A percentile compares a stretch with the other conserved stretches of the same genome.
Conservation (phyloP, 1,139 yeast species). For the Pichia sp. region DNA sequence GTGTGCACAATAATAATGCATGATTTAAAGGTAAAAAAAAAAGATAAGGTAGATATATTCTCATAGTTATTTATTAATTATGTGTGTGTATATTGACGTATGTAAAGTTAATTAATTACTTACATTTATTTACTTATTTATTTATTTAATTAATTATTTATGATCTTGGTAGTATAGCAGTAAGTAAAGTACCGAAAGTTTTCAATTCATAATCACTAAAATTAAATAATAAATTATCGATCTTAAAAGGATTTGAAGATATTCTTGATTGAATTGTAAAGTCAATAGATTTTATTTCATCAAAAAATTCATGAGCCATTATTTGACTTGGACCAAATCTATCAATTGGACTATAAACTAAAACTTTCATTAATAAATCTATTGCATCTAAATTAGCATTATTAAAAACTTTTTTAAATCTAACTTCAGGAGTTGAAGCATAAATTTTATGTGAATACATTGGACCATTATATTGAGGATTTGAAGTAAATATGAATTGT, state of each 20-base stretch:
- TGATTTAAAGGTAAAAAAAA: neutral
- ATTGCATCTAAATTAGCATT: conserved; percentile 67
- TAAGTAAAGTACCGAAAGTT: conserved; percentile 37
- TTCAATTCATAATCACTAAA: conserved; percentile 50
- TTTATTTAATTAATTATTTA: too few relatives aligned
- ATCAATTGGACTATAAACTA: conserved; percentile 66
- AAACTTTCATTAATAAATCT: conserved; percentile 60
- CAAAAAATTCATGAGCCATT: conserved; percentile 65
- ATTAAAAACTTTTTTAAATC: conserved; percentile 65
- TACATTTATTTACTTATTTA: too few relatives aligned
- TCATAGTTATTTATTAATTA: neutral
- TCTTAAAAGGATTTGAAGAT: conserved; percentile 20
- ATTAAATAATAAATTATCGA: conserved; percentile 41
- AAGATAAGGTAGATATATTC: too few relatives aligned
- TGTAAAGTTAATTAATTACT: too few relatives aligned
- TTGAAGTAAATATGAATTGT: conserved; percentile 64
- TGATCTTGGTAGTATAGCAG: conserved; percentile 22
- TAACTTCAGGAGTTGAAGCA: conserved; percentile 49
- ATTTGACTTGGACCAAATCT: conserved; percentile 64
- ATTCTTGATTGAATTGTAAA: conserved; percentile 41
- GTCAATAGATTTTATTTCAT: conserved; percentile 53
- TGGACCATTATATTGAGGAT: conserved; percentile 70
- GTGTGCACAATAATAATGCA: neutral
- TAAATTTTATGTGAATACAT: conserved; percentile 64
- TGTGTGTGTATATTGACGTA: neutral